phyloP scores from a whole-genome alignment of 768 basidiomycete genomes.

The Tulasnella sp. region DNA sequence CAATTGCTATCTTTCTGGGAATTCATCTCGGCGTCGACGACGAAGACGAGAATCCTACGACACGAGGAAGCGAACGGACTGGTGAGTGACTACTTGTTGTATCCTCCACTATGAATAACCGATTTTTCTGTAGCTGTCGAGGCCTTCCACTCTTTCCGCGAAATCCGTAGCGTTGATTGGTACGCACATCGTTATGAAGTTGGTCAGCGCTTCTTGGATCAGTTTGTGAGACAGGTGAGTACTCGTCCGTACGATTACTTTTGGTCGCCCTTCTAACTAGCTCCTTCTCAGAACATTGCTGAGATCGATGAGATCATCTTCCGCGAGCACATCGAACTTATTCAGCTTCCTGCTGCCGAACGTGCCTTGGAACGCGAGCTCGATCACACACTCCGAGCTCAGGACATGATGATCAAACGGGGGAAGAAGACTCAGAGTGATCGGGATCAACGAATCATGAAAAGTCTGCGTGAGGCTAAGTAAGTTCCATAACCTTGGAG shows the following conservation, averaged over 20 bases:
- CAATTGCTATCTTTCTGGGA: slow-evolving; percentile 76
- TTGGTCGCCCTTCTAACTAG: not conserved
- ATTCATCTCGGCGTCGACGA: slow-evolving; percentile 90
- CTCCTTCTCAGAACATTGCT: slow-evolving; percentile 64
- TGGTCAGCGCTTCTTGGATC: slow-evolving; percentile 72
- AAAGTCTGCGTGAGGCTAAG: slow-evolving; percentile 83
- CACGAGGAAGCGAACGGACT: slow-evolving; percentile 73
- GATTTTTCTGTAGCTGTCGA: slow-evolving; percentile 51
- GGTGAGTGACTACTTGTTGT: slow-evolving; percentile 33
- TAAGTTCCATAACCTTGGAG: slow-evolving; percentile 29
- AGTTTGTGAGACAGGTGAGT: slow-evolving; percentile 69
- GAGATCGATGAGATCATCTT: slow-evolving; percentile 95
- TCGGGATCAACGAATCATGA: slow-evolving; percentile 74
- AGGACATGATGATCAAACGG: slow-evolving; percentile 67
- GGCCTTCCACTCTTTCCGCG: slow-evolving; percentile 92
- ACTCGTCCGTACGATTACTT: not conserved
- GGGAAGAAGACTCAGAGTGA: slow-evolving; percentile 67
- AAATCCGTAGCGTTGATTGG: slow-evolving; percentile 87
- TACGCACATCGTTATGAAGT: slow-evolving; percentile 74
- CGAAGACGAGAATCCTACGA: slow-evolving; percentile 67
- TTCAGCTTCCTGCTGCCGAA: slow-evolving; percentile 79
- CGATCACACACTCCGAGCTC: slow-evolving; percentile 80
- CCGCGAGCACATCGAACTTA: slow-evolving; percentile 45
- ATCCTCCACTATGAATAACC: not conserved
- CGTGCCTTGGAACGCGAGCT: slow-evolving; percentile 90